Percentiles rank a stretch among this genome's conserved stretches.
Conservation (phyloP, 371 early-diverging fungal species). For the Mortierella sp. region DNA sequence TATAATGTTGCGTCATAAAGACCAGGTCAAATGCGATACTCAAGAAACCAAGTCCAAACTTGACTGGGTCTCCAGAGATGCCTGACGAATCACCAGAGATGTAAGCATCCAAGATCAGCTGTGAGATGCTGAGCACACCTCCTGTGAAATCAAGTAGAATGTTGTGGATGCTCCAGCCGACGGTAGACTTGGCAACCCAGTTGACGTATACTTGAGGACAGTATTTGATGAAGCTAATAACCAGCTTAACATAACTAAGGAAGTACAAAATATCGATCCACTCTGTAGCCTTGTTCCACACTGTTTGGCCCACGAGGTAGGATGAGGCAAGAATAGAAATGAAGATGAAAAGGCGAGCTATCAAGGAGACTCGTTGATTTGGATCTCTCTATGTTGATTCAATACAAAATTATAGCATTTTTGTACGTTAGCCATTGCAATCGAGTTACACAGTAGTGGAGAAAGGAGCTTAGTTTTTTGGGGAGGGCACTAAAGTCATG, state of each 20-base stretch:
- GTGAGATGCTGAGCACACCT: slow-evolving; percentile 83
- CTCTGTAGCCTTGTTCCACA: slow-evolving; percentile 15
- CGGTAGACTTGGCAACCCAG: slow-evolving; percentile 81
- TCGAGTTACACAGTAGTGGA: not conserved
- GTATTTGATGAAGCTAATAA: slow-evolving; percentile 87
- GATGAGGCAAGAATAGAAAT: not conserved
- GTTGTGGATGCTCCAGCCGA: slow-evolving; percentile 94
- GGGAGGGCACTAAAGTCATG: not conserved
- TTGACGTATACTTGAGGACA: slow-evolving; percentile 91
- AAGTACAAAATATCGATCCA: slow-evolving; percentile 81
- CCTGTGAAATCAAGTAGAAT: slow-evolving; percentile 94
- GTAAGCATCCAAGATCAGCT: slow-evolving; percentile 84
- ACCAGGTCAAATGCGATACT: slow-evolving; percentile 86
- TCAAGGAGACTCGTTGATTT: not conserved
- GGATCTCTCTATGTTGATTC: not conserved
- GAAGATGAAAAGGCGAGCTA: not conserved
- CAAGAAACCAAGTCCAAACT: slow-evolving; percentile 83
- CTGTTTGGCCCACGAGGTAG: not conserved
- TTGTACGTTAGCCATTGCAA: not conserved
- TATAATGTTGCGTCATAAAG: slow-evolving; percentile 88
- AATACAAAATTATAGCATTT: not conserved
- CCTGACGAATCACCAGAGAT: slow-evolving; percentile 77
- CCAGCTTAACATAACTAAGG: slow-evolving; percentile 85
- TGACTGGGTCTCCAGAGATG: slow-evolving; percentile 76
- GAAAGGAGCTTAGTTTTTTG: no score